phyloP scores from a whole-genome alignment of 2,329 filamentous ascomycete species.

The Colletotrichum coccodes region DNA sequence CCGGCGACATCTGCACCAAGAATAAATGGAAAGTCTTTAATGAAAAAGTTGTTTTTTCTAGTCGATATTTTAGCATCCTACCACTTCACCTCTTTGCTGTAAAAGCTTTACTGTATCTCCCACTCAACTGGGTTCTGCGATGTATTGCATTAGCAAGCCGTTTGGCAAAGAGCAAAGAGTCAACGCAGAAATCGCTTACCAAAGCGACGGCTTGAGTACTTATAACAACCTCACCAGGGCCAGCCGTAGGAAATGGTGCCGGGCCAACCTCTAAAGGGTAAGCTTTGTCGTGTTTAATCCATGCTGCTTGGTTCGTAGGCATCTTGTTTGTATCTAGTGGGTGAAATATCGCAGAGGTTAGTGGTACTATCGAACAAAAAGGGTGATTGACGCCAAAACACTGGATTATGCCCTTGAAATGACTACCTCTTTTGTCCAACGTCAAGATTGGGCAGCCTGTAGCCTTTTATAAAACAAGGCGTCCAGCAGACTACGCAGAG shows the following conservation, averaged over 20 bases:
- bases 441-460: too few relatives aligned
- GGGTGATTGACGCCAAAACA: too few relatives aligned
- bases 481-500: too few relatives aligned
- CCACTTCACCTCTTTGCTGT: too few relatives aligned
- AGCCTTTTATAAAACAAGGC: too few relatives aligned
- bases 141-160: not conserved
- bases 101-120: constrained; percentile 23
- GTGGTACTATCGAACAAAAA: too few relatives aligned
- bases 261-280: not conserved
- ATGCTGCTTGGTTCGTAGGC: constrained; percentile 17
- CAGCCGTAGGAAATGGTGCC: constrained; percentile 15
- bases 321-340: too few relatives aligned
- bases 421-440: too few relatives aligned
- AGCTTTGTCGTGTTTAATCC: constrained; percentile 2
- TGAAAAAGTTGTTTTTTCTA: not conserved
- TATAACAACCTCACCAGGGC: constrained; percentile 35
- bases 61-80: rapidly evolving
- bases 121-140: not conserved
- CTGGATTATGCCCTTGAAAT: too few relatives aligned
- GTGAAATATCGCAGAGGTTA: too few relatives aligned
- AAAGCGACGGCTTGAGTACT: constrained; percentile 32
- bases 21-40: constrained; percentile 17
- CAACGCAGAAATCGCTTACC: constrained; percentile 21
- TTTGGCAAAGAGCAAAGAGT: rapidly evolving
- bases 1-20: constrained; percentile 37